These are phyloP conservation scores for Coniosporium apollinis DNA, from an alignment of 495 filamentous ascomycete species.

Conservation along the genomic window DNA sequence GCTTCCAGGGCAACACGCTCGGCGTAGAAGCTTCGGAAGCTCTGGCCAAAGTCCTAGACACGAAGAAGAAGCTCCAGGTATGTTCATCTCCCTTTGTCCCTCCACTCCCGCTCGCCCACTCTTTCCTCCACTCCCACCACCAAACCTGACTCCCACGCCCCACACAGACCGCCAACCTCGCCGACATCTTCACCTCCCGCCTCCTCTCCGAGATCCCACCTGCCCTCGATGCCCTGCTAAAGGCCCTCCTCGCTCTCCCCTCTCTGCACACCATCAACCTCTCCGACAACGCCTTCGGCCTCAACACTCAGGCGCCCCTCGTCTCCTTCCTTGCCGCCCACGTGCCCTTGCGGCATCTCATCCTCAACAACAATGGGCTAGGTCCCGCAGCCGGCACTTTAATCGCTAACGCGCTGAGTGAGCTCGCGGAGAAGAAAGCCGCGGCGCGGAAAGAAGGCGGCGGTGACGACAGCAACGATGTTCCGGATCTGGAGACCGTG, in stretches of 20 bases:
- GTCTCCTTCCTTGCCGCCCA: constrained; percentile 67
- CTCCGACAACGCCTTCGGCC: constrained; percentile 93
- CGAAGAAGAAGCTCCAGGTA: constrained; percentile 64
- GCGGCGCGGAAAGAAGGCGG: constrained; percentile 45
- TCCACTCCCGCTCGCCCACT: constrained; percentile 2
- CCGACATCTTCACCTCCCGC: constrained; percentile 93
- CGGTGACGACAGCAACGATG: constrained; percentile 22
- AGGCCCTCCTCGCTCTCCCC: constrained; percentile 64
- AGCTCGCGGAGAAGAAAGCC: constrained; percentile 68
- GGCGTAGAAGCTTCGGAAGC: constrained; percentile 74
- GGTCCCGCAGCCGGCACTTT: constrained; percentile 76
- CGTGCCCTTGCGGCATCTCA: constrained; percentile 73
- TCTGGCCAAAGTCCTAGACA: constrained; percentile 59
- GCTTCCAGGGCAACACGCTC: constrained; percentile 75
- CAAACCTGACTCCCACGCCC: not conserved
- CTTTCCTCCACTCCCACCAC: constrained; percentile 1
- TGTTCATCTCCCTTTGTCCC: constrained; percentile 6
- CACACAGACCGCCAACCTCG: constrained; percentile 61
- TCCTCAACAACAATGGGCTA: constrained; percentile 97
- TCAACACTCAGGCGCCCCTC: constrained; percentile 49
- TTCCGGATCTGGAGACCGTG: constrained; percentile 75
- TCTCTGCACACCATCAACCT: constrained; percentile 83
- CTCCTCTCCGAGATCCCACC: constrained; percentile 86
- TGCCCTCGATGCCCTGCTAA: constrained; percentile 70
- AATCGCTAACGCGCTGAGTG: constrained; percentile 59